phyloP scores from a whole-genome alignment of 2,329 filamentous ascomycete species.

The Biscogniauxia sp. region DNA sequence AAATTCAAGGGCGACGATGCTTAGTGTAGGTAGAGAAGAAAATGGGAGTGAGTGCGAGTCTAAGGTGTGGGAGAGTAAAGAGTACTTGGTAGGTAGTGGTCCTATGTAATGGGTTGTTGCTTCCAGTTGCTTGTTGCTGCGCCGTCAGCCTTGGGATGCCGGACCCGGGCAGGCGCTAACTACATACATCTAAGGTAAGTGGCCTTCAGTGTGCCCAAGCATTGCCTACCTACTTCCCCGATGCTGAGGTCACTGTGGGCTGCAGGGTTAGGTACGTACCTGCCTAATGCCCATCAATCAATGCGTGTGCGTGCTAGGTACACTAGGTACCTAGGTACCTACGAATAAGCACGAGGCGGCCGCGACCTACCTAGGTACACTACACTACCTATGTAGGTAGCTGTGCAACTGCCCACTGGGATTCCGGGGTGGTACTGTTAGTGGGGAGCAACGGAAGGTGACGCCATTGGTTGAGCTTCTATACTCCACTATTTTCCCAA shows the following conservation, averaged over 20 bases:
- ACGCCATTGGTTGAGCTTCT: slow-evolving; percentile 22
- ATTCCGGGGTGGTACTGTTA: background rate
- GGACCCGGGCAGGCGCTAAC: background rate
- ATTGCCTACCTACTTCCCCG: too few species aligned
- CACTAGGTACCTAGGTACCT: background rate
- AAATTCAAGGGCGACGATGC: background rate
- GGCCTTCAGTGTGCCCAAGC: background rate
- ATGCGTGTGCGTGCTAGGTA: too few species aligned
- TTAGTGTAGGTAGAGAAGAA: background rate
- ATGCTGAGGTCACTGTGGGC: background rate
- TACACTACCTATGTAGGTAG: too few species aligned
- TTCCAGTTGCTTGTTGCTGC: background rate
- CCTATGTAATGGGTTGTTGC: background rate
- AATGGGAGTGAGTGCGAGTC: background rate
- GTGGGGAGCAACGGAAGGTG: slow-evolving; percentile 16
- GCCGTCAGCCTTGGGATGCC: slow-evolving; percentile 1
- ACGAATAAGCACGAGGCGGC: background rate
- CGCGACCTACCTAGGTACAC: background rate
- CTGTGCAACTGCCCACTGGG: slow-evolving; percentile 2
- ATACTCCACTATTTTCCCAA: slow-evolving; percentile 6
- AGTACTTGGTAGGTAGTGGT: background rate
- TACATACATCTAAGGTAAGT: background rate
- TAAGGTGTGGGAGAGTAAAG: too few species aligned
- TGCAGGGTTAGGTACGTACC: slow-evolving; percentile 1
- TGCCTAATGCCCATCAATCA: background rate